A percentile compares a stretch with the other conserved stretches of the same genome.
These are phyloP conservation scores for Neonectria neomacrospora DNA, from an alignment of 2,329 filamentous ascomycete genomes.

Conservation along the genomic window DNA sequence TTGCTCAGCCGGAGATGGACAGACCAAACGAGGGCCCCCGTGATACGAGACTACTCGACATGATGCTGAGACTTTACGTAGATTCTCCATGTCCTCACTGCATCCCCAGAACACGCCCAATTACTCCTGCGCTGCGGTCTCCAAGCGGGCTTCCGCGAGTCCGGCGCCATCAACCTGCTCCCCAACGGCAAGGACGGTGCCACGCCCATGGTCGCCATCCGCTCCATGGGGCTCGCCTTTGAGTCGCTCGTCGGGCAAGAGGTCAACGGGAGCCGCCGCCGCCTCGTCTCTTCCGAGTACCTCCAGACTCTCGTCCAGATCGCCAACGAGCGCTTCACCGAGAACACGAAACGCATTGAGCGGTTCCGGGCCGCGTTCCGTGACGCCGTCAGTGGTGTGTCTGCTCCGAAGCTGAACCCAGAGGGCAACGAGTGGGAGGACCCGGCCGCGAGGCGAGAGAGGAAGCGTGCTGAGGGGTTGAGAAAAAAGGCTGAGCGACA, in stretches of 20 bases:
- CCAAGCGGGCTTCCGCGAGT: slow-evolving; percentile 88
- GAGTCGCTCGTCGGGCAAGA: slow-evolving; percentile 80
- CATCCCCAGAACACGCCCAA: slow-evolving; percentile 80
- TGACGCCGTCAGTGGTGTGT: slow-evolving; percentile 44
- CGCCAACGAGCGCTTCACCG: slow-evolving; percentile 78
- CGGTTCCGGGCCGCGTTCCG: slow-evolving; percentile 68
- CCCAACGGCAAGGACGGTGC: slow-evolving; percentile 48
- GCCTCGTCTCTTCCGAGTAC: slow-evolving; percentile 73
- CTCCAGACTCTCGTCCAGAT: slow-evolving; percentile 74
- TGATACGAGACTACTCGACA: slow-evolving; percentile 1
- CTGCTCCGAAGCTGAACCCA: slow-evolving; percentile 42
- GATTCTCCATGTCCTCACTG: slow-evolving; percentile 89
- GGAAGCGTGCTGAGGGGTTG: slow-evolving; percentile 69
- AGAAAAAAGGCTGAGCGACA: slow-evolving; percentile 59
- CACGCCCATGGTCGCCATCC: slow-evolving; percentile 83
- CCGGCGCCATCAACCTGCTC: slow-evolving; percentile 78
- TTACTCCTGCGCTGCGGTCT: slow-evolving; percentile 79
- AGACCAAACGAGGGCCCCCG: background rate
- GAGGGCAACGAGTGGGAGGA: slow-evolving; percentile 66
- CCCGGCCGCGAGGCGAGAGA: slow-evolving; percentile 60
- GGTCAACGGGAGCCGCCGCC: slow-evolving; percentile 50
- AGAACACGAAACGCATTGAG: slow-evolving; percentile 74
- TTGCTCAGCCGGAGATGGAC: background rate
- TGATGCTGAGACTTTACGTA: slow-evolving; percentile 52
- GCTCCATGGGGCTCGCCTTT: slow-evolving; percentile 83